Percentiles rank a stretch among this genome's conserved stretches.
Conservation (phyloP, 2,329 filamentous ascomycete genomes). For the Cadophora malorum region DNA sequence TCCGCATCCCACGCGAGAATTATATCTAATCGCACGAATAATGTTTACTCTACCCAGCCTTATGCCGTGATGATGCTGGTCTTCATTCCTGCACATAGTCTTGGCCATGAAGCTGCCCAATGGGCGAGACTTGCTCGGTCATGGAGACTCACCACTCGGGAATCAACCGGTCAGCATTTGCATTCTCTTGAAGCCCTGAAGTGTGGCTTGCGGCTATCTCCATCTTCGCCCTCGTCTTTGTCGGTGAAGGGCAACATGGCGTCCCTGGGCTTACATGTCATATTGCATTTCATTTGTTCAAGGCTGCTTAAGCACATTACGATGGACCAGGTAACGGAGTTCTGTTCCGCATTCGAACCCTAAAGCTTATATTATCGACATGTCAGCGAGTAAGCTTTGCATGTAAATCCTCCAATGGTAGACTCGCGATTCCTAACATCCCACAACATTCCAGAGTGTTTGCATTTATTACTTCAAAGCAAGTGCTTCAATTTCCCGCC, state of each 20-base stretch:
- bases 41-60: neutral
- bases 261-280: neutral
- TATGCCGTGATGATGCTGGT: neutral
- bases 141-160: neutral
- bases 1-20: neutral
- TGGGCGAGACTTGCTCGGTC: neutral
- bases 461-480: neutral
- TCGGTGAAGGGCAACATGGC: neutral
- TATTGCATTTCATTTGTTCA: neutral
- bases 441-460: neutral
- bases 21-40: neutral
- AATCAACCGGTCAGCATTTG: neutral
- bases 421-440: neutral
- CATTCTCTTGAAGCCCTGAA: neutral
- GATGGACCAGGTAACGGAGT: neutral
- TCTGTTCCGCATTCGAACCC: neutral
- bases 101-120: neutral
- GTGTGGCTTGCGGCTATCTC: slow-evolving; percentile 5
- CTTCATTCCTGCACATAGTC: neutral
- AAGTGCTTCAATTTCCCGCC: neutral
- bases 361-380: slow-evolving; percentile 1
- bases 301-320: neutral
- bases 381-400: slow-evolving; percentile 4
- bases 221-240: neutral
- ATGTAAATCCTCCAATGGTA: neutral